Evolutionary conservation across 441 rosid genomes (phyloP), one percentile per base, ranked within the genome.

Genomic region (Mallotus repandus): DNA sequence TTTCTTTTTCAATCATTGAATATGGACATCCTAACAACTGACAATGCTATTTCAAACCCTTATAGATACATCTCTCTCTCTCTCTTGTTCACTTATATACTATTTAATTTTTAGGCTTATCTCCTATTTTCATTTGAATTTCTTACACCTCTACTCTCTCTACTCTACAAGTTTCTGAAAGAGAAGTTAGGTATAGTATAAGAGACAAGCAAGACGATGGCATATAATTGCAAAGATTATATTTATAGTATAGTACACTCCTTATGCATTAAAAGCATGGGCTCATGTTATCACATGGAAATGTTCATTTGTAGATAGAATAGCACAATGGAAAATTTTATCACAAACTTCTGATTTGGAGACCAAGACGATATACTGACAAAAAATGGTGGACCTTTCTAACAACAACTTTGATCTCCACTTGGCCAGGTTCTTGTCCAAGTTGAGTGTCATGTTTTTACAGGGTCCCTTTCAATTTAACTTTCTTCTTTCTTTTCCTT

Each of bases 201-300:
- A 32, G 13, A 63, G 81, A 76, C 77, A 75, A 50, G 63, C 61
- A 5, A 46, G 78, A 54, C 10, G 67, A 62, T 48, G 75, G 56
- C 43, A 46, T 35, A 69, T 74, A 63, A 71, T 67, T 57, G 72
- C 70, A 11, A 22, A 9, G 2, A 8, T 69, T 10, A 48, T 63
- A 11, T 32, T 14, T n/a, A n/a, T n/a, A n/a, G n/a, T 60, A 35
- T 35, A 35, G 29, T 35, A 35, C 41, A 35, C 5, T 35, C 1
- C 41, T 35, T 35, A 55, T 29, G 25, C 70, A 68, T 70, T 45
- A 57, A 78, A 25, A 48, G 82, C 63, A 71, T 60, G 77, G 76
- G 73, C 61, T 71, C 76, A 43, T 48, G 76, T 29, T 29, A 15
- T 69, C 85, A 79, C 83, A 69, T 79, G 85, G 67, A 38, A 4